phyloP scores from a whole-genome alignment of 2,329 filamentous ascomycete species.

The Elsinoe fawcettii region DNA sequence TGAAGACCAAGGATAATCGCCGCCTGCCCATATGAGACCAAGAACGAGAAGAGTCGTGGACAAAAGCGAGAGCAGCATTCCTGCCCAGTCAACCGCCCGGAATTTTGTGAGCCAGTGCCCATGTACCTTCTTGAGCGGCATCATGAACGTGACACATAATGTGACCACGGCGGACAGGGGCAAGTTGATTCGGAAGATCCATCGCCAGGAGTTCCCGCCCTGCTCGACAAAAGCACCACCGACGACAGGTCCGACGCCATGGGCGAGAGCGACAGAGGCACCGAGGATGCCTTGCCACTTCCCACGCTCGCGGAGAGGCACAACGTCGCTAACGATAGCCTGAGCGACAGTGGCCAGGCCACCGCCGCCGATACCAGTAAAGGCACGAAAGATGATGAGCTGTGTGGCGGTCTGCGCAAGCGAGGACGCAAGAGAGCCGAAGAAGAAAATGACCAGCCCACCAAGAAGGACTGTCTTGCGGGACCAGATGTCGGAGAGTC shows the following conservation, averaged over 20 bases:
- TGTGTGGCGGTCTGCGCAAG: constrained; percentile 36
- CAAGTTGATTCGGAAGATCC: constrained; percentile 39
- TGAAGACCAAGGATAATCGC: constrained; percentile 50
- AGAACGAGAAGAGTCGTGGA: constrained; percentile 41
- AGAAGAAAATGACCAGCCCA: constrained; percentile 37
- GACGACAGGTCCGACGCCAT: constrained; percentile 49
- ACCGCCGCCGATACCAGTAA: constrained; percentile 23
- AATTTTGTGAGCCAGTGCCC: constrained; percentile 45
- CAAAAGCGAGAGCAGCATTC: constrained; percentile 40
- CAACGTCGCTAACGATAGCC: constrained; percentile 27
- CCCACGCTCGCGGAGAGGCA: constrained; percentile 20
- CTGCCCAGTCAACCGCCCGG: constrained; percentile 45
- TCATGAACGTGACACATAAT: constrained; percentile 45
- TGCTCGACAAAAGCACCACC: constrained; percentile 41
- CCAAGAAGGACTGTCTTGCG: constrained; percentile 30
- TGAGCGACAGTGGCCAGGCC: constrained; percentile 25
- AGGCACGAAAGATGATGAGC: constrained; percentile 26
- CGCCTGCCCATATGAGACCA: constrained; percentile 53
- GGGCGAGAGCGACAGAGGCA: constrained; percentile 41
- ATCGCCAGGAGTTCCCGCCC: constrained; percentile 19
- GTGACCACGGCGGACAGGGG: constrained; percentile 45
- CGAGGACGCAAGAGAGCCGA: constrained; percentile 39
- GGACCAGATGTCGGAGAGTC: constrained; percentile 43
- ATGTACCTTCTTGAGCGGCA: constrained; percentile 49
- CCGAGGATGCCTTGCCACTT: constrained; percentile 16